A percentile compares a stretch with the other conserved stretches of the same genome.
These are phyloP conservation scores for Pyracantha coccinea DNA, from an alignment of 331 rosid species.

Conservation along the genomic window DNA sequence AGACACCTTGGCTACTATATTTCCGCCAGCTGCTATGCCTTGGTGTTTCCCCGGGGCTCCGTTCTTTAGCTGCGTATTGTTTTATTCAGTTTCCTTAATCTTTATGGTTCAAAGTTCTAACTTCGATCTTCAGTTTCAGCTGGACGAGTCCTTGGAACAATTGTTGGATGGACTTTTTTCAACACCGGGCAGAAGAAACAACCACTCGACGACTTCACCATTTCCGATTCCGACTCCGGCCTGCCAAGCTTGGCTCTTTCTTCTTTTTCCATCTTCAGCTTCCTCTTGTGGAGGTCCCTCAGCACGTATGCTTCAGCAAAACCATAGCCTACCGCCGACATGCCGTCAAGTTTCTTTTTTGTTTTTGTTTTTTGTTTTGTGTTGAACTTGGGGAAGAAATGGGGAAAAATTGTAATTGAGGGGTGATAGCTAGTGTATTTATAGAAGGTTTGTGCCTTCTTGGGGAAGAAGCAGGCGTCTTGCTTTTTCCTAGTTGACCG, in stretches of 20 bases:
- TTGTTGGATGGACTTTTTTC: too few species aligned
- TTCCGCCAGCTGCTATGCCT: too few species aligned
- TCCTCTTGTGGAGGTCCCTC: constrained; percentile 25
- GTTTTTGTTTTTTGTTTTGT: neutral
- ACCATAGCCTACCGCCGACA: constrained; percentile 13
- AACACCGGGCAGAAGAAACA: too few species aligned
- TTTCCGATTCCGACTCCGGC: neutral
- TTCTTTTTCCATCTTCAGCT: constrained; percentile 30
- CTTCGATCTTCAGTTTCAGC: too few species aligned
- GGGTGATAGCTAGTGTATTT: neutral
- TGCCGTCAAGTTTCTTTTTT: neutral
- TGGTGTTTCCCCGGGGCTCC: too few species aligned
- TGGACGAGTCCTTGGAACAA: too few species aligned
- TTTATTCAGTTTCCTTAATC: too few species aligned
- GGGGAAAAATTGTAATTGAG: neutral
- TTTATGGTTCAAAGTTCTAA: too few species aligned
- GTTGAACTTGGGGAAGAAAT: neutral
- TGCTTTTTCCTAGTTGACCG: neutral
- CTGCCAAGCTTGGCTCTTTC: constrained; percentile 3
- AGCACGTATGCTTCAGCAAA: constrained; percentile 39
- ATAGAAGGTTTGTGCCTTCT: neutral
- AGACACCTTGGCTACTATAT: too few species aligned
- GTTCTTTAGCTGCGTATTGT: too few species aligned
- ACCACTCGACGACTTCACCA: too few species aligned
- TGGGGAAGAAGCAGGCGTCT: neutral